Percentiles rank a stretch among this genome's conserved stretches.
Evolutionary conservation across 2,329 filamentous ascomycete species (phyloP).

Genomic region (Colletotrichum nymphaeae): DNA sequence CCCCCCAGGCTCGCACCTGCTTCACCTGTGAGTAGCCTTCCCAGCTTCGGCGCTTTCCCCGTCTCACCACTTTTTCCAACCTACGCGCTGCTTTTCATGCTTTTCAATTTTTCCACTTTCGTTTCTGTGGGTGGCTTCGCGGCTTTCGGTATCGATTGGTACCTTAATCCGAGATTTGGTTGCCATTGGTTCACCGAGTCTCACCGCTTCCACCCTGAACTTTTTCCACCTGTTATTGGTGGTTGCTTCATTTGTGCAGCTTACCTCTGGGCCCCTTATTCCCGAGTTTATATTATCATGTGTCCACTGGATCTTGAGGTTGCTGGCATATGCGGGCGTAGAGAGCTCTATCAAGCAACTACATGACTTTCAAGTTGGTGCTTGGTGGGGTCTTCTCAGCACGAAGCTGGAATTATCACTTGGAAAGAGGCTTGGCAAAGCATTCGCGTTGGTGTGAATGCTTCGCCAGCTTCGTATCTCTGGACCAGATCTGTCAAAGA

Average conservation of each 20-base stretch:
- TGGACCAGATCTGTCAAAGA: slow-evolving; percentile 16
- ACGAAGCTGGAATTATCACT: too few species aligned
- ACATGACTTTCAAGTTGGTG: background rate
- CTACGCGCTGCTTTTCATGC: background rate
- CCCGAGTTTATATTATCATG: background rate
- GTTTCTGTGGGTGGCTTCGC: slow-evolving; percentile 27
- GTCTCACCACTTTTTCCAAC: background rate
- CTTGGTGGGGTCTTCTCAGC: background rate
- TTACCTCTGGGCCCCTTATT: background rate
- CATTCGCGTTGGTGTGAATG: background rate
- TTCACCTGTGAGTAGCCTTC: slow-evolving; percentile 60
- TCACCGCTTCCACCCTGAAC: slow-evolving; percentile 12
- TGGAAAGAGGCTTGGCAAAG: background rate
- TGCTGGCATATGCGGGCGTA: background rate
- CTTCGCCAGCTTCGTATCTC: background rate
- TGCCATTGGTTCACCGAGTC: slow-evolving; percentile 20
- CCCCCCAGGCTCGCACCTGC: slow-evolving; percentile 52
- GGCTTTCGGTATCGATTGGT: slow-evolving; percentile 11
- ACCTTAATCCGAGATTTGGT: background rate
- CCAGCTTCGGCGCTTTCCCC: slow-evolving; percentile 10
- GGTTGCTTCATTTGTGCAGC: slow-evolving; percentile 19
- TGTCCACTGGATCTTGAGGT: background rate
- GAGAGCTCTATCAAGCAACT: background rate
- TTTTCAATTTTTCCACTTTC: background rate
- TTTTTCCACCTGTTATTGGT: slow-evolving; percentile 7